Conservation (phyloP, 2,329 filamentous ascomycete genomes). For the Fusarium sp. region DNA sequence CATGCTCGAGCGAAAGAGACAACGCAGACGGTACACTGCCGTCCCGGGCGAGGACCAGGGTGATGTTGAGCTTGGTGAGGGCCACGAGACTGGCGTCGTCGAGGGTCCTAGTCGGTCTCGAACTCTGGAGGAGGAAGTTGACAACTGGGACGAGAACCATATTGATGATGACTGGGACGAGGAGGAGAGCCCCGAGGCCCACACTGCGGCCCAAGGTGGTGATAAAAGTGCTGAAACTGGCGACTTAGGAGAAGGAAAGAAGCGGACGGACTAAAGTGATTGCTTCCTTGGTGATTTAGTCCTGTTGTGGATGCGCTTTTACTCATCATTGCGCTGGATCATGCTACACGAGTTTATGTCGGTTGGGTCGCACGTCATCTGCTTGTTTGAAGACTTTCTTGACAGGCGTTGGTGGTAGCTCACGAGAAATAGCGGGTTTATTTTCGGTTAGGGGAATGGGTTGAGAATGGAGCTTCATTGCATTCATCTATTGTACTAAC, state of each 20-base stretch:
- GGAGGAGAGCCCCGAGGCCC: conserved; percentile 50
- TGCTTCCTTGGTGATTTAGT: neutral
- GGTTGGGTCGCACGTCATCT: conserved; percentile 1
- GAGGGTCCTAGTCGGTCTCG: conserved; percentile 46
- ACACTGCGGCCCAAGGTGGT: conserved; percentile 21
- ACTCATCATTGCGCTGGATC: conserved; percentile 18
- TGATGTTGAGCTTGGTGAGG: conserved; percentile 80
- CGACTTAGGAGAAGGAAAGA: conserved; percentile 47
- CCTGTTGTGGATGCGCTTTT: neutral
- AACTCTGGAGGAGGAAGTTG: conserved; percentile 79
- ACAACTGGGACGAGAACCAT: conserved; percentile 92
- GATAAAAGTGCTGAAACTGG: conserved; percentile 39
- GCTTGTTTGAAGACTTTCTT: conserved; percentile 3
- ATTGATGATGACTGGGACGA: conserved; percentile 65
- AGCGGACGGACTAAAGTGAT: conserved; percentile 45
- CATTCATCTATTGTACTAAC: neutral
- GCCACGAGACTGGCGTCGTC: conserved; percentile 72
- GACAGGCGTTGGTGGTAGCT: conserved; percentile 1
- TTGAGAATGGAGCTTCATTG: neutral
- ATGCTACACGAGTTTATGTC: conserved; percentile 20
- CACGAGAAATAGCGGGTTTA: conserved; percentile 1
- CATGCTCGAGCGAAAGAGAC: conserved; percentile 87
- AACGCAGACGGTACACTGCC: conserved; percentile 73
- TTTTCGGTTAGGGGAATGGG: neutral
- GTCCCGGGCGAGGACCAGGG: conserved; percentile 69